Evolutionary conservation across 2,329 filamentous ascomycete genomes (phyloP), one percentile per base, ranked within the genome.

Genomic region (Exophiala sp.): DNA sequence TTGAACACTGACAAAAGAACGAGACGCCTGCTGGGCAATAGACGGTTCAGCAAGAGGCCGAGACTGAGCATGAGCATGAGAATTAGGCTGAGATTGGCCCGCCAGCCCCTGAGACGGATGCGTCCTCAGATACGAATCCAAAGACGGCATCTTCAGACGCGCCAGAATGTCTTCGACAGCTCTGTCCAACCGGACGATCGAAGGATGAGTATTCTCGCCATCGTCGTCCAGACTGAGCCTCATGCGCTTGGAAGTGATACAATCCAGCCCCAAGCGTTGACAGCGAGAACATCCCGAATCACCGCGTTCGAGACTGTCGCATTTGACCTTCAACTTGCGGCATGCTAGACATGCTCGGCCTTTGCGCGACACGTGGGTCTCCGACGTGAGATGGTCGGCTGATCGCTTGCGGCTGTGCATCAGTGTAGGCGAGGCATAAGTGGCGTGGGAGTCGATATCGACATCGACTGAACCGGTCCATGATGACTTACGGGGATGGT

Each of bases 271-370:
- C 10, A 60, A 44, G 16, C 58, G 48, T 41, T 59, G 58, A 43
- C 58, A 60, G 46, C 58, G 35, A n/a, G 58, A 60, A 45, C 58
- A 60, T 8, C 58, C 58, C 7, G 57, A 37, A 34, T 56, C 50
- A 6, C 58, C 58, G 13, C 55, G 55, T 38, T 60, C 58, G 21
- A 58, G 53, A 30, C 49, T 53, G 53, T 60, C 58, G 39, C 58
- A 60, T 48, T 60, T 60, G 34, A 60, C 57, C 34, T 59, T 60
- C 18, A 60, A 44, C 38, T 60, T 60, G 29, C 58, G 55, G 39
- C 58, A 60, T 2, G 58, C 53, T 9, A 60, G 47, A 53, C 58
- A 60, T 19, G 58, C 58, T 16, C 58, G 53, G 13, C 58, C 58
- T 50, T 60, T 60, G 32, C 57, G 55, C 21, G 58, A 55, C 16